These are phyloP conservation scores for Claviceps sp. DNA, from an alignment of 2,329 filamentous ascomycete genomes.

Conservation along the genomic window DNA sequence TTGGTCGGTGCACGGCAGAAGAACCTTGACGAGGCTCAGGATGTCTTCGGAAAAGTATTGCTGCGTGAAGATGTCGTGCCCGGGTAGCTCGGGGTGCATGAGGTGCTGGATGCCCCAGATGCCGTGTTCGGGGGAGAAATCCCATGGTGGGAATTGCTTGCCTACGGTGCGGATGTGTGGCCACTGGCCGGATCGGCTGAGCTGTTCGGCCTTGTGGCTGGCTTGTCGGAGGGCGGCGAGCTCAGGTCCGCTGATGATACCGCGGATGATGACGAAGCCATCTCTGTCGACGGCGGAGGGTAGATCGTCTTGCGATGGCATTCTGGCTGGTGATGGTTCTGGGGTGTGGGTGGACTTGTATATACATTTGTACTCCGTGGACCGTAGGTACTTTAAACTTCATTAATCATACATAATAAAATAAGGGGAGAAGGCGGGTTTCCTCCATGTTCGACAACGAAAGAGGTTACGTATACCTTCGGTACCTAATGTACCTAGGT, in stretches of 20 bases:
- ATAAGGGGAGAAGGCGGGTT: too few relatives aligned
- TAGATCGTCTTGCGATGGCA: neutral
- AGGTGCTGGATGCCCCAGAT: conserved; percentile 90
- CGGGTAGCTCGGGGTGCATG: conserved; percentile 57
- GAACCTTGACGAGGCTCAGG: conserved; percentile 46
- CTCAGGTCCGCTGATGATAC: conserved; percentile 42
- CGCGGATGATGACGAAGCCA: conserved; percentile 63
- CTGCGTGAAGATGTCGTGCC: conserved; percentile 45
- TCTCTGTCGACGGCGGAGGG: conserved; percentile 46
- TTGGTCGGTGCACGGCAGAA: conserved; percentile 45
- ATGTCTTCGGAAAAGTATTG: conserved; percentile 61
- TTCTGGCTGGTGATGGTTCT: neutral
- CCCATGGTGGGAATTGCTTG: conserved; percentile 87
- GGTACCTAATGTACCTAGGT: too few relatives aligned
- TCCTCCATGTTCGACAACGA: too few relatives aligned
- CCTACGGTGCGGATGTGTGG: conserved; percentile 71
- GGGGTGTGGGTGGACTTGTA: neutral
- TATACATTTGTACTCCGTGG: too few relatives aligned
- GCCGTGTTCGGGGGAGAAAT: conserved; percentile 41
- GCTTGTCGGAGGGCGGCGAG: conserved; percentile 47
- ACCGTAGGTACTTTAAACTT: too few relatives aligned
- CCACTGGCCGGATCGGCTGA: conserved; percentile 61
- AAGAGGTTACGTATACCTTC: too few relatives aligned
- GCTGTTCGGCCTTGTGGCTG: conserved; percentile 39
- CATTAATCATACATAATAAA: too few relatives aligned